These are phyloP conservation scores for Eucalyptus virginea DNA, from an alignment of 345 rosid genomes.

Conservation along the genomic window DNA sequence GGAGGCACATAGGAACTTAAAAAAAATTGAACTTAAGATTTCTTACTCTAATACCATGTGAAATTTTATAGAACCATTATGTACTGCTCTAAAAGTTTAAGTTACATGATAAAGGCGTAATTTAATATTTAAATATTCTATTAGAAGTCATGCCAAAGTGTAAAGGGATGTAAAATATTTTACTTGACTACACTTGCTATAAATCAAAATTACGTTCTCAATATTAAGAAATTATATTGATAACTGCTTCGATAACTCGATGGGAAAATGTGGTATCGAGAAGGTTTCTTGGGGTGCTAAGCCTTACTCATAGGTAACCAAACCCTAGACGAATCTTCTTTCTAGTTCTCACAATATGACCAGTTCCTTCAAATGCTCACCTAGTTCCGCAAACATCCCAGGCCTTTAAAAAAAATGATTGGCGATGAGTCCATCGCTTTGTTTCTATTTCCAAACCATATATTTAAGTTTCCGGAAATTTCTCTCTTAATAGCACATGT, in stretches of 20 bases:
- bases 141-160: too few species aligned
- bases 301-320: not conserved
- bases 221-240: too few species aligned
- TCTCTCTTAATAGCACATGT: not conserved
- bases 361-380: not conserved
- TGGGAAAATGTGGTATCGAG: not conserved
- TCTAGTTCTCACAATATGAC: not conserved
- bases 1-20: fast-evolving
- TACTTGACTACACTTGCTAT: not conserved
- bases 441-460: not conserved
- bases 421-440: not conserved
- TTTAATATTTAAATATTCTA: too few species aligned
- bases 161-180: not conserved
- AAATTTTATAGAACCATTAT: too few species aligned
- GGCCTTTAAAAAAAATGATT: not conserved
- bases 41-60: fast-evolving
- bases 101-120: fast-evolving
- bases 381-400: not conserved
- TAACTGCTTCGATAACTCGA: not conserved
- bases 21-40: fast-evolving
- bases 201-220: too few species aligned
- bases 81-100: too few species aligned
- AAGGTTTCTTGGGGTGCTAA: not conserved
- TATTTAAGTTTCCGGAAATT: not conserved
- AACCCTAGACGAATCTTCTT: not conserved